Evolutionary conservation across 306 rosid genomes (phyloP).

Genomic region (Corylus avellana): DNA sequence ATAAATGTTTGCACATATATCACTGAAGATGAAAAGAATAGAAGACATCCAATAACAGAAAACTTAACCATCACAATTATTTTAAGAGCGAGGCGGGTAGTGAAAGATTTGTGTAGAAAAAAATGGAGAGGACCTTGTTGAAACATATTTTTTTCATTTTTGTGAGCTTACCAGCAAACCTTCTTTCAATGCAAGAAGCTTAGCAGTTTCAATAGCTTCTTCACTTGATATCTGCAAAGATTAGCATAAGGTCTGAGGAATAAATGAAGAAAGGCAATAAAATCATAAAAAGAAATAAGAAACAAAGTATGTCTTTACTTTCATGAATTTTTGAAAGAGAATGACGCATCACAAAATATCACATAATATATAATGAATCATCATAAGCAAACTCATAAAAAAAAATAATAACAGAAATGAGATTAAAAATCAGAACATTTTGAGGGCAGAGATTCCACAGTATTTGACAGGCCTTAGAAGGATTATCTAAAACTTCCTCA

Average conservation of each 20-base stretch:
- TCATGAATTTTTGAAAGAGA: not conserved
- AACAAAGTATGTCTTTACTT: not conserved
- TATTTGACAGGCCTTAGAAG: not conserved
- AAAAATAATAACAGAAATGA: not conserved
- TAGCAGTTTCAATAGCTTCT: constrained; percentile 87
- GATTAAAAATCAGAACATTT: not conserved
- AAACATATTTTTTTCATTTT: constrained; percentile 22
- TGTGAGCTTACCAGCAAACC: constrained; percentile 67
- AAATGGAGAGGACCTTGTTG: not conserved
- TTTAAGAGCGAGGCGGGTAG: not conserved
- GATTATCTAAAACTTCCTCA: not conserved
- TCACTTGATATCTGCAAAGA: constrained; percentile 78
- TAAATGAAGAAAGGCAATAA: not conserved
- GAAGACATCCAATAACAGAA: constrained; percentile 5
- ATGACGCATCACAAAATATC: not conserved
- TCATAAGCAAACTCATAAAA: not conserved
- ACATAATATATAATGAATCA: not conserved
- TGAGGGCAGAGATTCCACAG: not conserved
- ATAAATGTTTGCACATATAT: constrained; percentile 16
- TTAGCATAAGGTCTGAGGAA: constrained; percentile 1
- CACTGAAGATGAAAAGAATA: constrained; percentile 12
- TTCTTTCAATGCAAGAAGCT: constrained; percentile 79
- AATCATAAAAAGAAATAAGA: not conserved
- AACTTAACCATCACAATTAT: not conserved
- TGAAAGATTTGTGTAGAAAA: not conserved